Base-by-base conservation (phyloP, 495 filamentous ascomycete genomes). In the Durotheca rogersii region DNA sequence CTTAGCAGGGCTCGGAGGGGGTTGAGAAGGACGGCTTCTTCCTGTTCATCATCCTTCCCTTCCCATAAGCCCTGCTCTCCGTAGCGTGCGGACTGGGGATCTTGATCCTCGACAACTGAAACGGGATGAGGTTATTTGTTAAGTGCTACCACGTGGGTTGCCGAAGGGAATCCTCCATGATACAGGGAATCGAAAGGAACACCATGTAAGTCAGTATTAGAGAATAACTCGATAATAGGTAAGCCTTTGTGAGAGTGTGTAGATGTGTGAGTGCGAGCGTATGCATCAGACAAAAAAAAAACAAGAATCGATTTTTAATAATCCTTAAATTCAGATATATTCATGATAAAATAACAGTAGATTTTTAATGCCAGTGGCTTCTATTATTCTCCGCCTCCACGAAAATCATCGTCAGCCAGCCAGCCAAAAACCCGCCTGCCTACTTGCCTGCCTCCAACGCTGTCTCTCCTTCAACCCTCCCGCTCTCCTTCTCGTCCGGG, bases 61-160 rank as follows among this genome's bases (percentile, higher is more conserved):
- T 27, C 4, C 6, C 11, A 19, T 42, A 31, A 23, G 38, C 7
- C 38, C 15, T 40, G 30, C 46, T 46, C 45, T 20, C 47, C 35
- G 53, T 46, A 49, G 45, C 16, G 25, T 40, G 31, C 30, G 32
- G 34, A 9, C 23, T 36, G 40, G 44, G 55, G 55, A 58, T 58
- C 29, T 14, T 34, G 44, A 58, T 58, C 55, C 55, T 58, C 18
- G 48, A 34, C 25, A 46, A 40, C 44, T 30, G 37, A 9, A 40
- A 53, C 15, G 45, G 42, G 45, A 46, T 19, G 36, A 35, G 49
- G 16, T 16, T 20, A 53, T 58, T 58, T 39, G 44, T 58, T 34
- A 34, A 58, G 44, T 34, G 41, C 40, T 14, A 38, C 52, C 55
- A 53, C 55, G 55, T 58, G 55, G 47, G 29, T 15, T 49, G 40